Base-by-base conservation (phyloP, 192 early-diverging fungal species). In the Ambispora gerdemannii region DNA sequence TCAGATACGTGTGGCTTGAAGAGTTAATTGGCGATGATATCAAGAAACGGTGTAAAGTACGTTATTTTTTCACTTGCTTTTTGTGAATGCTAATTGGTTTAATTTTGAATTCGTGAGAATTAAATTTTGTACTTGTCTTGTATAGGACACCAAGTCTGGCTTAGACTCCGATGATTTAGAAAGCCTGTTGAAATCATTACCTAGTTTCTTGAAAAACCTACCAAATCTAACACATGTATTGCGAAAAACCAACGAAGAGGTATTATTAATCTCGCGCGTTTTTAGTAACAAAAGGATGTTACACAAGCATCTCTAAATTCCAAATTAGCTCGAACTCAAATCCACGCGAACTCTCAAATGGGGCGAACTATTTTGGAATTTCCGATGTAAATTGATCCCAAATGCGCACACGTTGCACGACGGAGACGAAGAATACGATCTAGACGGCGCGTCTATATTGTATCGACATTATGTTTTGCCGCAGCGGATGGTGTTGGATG, bases 1-100 rank as follows among this genome's bases (percentile, higher is more conserved):
- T 67, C 32, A 15, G 50, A 20, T 53, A 55, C 53, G 65, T 67
- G 20, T 67, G 65, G 65, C 53, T 67, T 13, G 65, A 67, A 27
- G 65, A 67, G 34, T 52, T 67, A 28, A 4, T 67, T 35, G 49
- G 15, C 10, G 65, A 53, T 30, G 65, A 55, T 28, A 67, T 67
- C 30, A 67, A 20, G 24, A 30, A 53, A 67, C 28, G 65, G 7
- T 67, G 51, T 38, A 24, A 67, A 55, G 65, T 28, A 50, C 28
- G 13, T 50, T 24, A 28, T 27, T 35, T 35, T 62, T 47, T 47
- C 6, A 47, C 17, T 10, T 10, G 43, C 6, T 36, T 62, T 1
- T 35, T 3, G 25, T 34, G 4, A 0, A 15, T 35, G 1, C 8
- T 22, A 20, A 19, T 35, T 3, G 20, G 34, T 36, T 36, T 36